Percentiles rank a stretch among this genome's conserved stretches.
Conservation (phyloP, 495 filamentous ascomycete species). For the Podospora sp. region DNA sequence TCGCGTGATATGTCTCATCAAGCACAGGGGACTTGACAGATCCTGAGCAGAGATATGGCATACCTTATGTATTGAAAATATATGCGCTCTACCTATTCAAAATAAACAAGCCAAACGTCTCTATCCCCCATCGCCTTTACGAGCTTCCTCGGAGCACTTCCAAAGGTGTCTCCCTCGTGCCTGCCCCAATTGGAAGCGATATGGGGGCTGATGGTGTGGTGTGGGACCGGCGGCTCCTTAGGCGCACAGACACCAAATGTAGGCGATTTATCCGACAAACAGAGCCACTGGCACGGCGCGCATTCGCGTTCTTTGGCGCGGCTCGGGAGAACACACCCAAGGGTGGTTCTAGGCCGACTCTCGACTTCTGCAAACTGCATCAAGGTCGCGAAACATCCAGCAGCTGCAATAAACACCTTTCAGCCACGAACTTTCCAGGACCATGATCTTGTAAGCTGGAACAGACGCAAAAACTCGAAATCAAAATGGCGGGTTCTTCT, state of each 20-base stretch:
- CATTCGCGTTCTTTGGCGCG: not conserved
- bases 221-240: not conserved
- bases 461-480: not conserved
- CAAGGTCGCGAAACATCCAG: not conserved
- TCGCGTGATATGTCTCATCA: not conserved
- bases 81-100: too few species aligned
- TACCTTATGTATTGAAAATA: too few species aligned
- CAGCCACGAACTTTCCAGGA: not conserved
- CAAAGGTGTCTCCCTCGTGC: too few species aligned
- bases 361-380: not conserved
- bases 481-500: slow-evolving; percentile 44
- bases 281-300: not conserved
- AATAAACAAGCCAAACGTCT: too few species aligned
- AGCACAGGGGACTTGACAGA: not conserved
- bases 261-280: not conserved
- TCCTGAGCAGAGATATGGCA: too few species aligned
- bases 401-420: not conserved
- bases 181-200: too few species aligned
- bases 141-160: too few species aligned
- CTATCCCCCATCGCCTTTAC: too few species aligned
- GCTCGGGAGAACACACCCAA: not conserved
- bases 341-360: not conserved
- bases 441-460: not conserved
- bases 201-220: not conserved
- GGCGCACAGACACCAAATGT: not conserved